Evolutionary conservation across 768 basidiomycete species (phyloP).

Genomic region (Mycena galericulata): DNA sequence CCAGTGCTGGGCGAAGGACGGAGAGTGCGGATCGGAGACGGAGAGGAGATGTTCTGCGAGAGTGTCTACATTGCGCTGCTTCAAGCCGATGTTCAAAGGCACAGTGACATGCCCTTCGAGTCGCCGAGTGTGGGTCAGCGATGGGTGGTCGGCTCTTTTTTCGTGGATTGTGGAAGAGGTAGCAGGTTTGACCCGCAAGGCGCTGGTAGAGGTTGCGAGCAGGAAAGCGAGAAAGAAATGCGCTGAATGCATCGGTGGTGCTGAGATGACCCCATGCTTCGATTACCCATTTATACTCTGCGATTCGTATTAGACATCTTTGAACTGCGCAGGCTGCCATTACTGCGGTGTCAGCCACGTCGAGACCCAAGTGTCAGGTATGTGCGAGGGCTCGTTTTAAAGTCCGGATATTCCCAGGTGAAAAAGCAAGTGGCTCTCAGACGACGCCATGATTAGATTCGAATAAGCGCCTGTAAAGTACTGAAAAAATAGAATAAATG

Average conservation of each 20-base stretch:
- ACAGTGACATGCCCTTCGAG: conserved; percentile 39
- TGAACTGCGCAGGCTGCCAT: conserved; percentile 27
- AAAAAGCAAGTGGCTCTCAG: too few relatives aligned
- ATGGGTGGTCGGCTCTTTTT: conserved; percentile 36
- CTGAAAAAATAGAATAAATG: too few relatives aligned
- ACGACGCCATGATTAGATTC: too few relatives aligned
- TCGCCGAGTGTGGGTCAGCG: conserved; percentile 33
- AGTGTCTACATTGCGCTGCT: conserved; percentile 46
- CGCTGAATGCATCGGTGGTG: not conserved
- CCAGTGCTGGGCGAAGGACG: conserved; percentile 52
- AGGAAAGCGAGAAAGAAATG: conserved; percentile 9
- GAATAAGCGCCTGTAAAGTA: too few relatives aligned
- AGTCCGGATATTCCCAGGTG: too few relatives aligned
- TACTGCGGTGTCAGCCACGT: conserved; percentile 1
- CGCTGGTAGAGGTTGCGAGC: not conserved
- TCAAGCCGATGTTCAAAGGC: conserved; percentile 50
- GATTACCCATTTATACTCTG: not conserved
- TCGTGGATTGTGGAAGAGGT: conserved; percentile 41
- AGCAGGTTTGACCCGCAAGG: not conserved
- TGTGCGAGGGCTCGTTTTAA: too few relatives aligned
- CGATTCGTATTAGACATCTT: conserved; percentile 3
- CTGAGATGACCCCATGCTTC: not conserved
- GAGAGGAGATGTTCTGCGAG: conserved; percentile 46
- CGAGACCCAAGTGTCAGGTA: too few relatives aligned
- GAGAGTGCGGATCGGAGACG: conserved; percentile 51